phyloP scores from a whole-genome alignment of 495 filamentous ascomycete genomes.

The Pyronema domesticum region DNA sequence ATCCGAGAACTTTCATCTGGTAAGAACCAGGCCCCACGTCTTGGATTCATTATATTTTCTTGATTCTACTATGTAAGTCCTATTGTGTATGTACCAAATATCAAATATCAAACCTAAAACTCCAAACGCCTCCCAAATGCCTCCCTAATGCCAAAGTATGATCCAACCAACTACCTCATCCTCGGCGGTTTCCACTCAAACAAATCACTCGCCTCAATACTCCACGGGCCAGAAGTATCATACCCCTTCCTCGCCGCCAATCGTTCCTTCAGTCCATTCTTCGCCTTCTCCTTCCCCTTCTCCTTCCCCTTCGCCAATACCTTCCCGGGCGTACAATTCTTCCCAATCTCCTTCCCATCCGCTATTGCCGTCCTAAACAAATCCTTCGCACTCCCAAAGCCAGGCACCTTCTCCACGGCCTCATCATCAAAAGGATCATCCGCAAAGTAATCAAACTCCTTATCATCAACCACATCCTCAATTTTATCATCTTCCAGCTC shows the following conservation, averaged over 20 bases:
- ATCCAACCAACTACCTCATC: neutral
- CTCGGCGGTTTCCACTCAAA: conserved; percentile 13
- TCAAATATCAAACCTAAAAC: neutral
- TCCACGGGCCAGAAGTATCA: conserved; percentile 7
- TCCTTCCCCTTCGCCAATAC: too few relatives aligned
- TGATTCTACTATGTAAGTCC: too few relatives aligned
- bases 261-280: neutral
- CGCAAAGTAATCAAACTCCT: conserved; percentile 2
- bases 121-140: neutral
- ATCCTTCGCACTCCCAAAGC: too few relatives aligned
- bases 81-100: too few relatives aligned
- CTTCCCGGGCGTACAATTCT: too few relatives aligned
- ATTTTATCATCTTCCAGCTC: conserved; percentile 3
- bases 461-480: conserved; percentile 2
- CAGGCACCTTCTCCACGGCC: too few relatives aligned
- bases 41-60: too few relatives aligned
- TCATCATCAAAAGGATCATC: conserved; percentile 2
- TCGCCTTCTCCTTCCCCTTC: too few relatives aligned
- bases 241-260: neutral
- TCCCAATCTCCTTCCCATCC: too few relatives aligned
- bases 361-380: too few relatives aligned
- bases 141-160: neutral
- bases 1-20: too few relatives aligned
- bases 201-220: conserved; percentile 12
- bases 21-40: too few relatives aligned